These are phyloP conservation scores for Protea cynaroides DNA, from an alignment of 164 flowering plant species.

Conservation along the genomic window DNA sequence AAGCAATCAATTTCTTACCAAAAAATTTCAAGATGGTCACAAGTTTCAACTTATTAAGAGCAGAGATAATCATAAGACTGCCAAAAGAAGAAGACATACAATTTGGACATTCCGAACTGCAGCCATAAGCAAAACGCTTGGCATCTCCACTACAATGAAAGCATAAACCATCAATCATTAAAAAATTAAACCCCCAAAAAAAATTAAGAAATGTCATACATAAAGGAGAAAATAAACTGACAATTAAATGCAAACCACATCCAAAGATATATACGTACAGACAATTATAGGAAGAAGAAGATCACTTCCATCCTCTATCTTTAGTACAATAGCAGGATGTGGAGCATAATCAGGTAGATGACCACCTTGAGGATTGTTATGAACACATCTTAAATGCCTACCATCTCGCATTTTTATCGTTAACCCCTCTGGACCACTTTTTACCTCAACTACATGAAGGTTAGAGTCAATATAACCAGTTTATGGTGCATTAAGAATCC, in stretches of 20 bases:
- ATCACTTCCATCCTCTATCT: slow-evolving; percentile 99
- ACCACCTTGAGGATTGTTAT: slow-evolving; percentile 94
- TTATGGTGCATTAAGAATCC: background rate
- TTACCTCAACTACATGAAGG: slow-evolving; percentile 77
- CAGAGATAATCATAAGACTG: background rate
- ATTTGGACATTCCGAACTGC: slow-evolving; percentile 93
- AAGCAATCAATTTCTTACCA: background rate
- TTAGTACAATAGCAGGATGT: slow-evolving; percentile 93
- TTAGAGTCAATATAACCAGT: background rate
- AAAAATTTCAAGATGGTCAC: background rate
- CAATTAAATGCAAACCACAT: background rate
- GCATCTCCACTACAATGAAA: slow-evolving; percentile 90
- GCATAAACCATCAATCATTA: background rate
- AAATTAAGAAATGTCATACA: too few relatives aligned
- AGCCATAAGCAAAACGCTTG: slow-evolving; percentile 94
- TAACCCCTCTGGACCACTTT: slow-evolving; percentile 92
- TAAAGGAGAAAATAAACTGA: too few relatives aligned
- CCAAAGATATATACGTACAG: slow-evolving; percentile 47
- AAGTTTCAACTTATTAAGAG: background rate
- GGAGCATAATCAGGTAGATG: slow-evolving; percentile 89
- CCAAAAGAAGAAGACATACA: slow-evolving; percentile 42
- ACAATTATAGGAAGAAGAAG: slow-evolving; percentile 97
- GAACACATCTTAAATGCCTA: slow-evolving; percentile 71
- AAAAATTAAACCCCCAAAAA: background rate
- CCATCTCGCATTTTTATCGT: slow-evolving; percentile 96